phyloP scores from a whole-genome alignment of 495 filamentous ascomycete species.

The Aspergillus wentii region DNA sequence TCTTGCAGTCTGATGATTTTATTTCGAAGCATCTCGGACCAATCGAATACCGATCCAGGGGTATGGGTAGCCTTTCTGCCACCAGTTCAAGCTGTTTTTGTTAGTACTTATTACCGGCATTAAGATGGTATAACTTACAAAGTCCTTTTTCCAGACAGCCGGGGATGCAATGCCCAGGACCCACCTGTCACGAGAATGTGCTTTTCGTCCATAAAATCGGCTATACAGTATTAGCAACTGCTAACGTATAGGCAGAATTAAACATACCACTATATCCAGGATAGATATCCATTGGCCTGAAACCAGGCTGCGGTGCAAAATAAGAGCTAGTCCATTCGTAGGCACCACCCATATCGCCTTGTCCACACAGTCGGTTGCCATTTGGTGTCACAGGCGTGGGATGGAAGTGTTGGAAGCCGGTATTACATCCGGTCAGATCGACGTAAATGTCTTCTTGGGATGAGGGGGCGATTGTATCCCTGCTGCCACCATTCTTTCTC shows the following conservation, averaged over 20 bases:
- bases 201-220: slow-evolving; percentile 82
- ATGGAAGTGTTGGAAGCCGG: slow-evolving; percentile 77
- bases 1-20: too few species aligned
- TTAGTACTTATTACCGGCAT: too few species aligned
- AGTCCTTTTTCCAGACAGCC: slow-evolving; percentile 71
- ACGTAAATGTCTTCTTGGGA: slow-evolving; percentile 41
- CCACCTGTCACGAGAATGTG: slow-evolving; percentile 79
- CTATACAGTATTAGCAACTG: slow-evolving; percentile 27
- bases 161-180: slow-evolving; percentile 80
- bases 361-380: slow-evolving; percentile 61
- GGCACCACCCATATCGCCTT: slow-evolving; percentile 67
- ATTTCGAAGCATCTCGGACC: slow-evolving; percentile 56
- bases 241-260: neutral
- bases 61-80: slow-evolving; percentile 78
- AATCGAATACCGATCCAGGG: slow-evolving; percentile 72
- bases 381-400: slow-evolving; percentile 61
- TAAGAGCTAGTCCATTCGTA: slow-evolving; percentile 84
- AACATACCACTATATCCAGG: slow-evolving; percentile 66
- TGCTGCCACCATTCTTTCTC: neutral
- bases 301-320: slow-evolving; percentile 61
- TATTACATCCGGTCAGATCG: slow-evolving; percentile 64
- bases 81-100: slow-evolving; percentile 71
- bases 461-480: neutral
- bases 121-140: slow-evolving; percentile 73
- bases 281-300: slow-evolving; percentile 63